These are phyloP conservation scores for Dentipellis sp. DNA, from an alignment of 768 basidiomycete species.

Conservation along the genomic window DNA sequence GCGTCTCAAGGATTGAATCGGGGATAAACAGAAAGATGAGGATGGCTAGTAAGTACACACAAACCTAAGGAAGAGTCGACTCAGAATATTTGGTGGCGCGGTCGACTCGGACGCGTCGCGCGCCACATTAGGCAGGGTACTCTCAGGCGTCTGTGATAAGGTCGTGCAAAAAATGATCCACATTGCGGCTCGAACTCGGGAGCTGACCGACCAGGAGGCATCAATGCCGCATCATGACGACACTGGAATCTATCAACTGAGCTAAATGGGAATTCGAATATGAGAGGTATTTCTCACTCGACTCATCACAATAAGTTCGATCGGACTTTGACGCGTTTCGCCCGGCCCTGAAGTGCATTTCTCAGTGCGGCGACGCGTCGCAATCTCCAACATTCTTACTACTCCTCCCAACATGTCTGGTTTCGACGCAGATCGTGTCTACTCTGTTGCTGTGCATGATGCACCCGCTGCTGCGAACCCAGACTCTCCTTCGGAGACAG, in stretches of 20 bases:
- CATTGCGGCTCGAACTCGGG: not conserved
- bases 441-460: slow-evolving; percentile 73
- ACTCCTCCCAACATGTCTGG: slow-evolving; percentile 55
- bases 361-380: slow-evolving; percentile 1
- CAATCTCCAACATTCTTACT: slow-evolving; percentile 1
- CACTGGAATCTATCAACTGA: slow-evolving; percentile 45
- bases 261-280: slow-evolving; percentile 24
- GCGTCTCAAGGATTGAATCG: not conserved
- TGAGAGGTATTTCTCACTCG: too few relatives aligned
- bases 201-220: too few relatives aligned
- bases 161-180: not conserved
- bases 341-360: not conserved
- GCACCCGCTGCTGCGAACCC: slow-evolving; percentile 42
- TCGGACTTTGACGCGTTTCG: not conserved
- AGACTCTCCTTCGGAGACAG: slow-evolving; percentile 73
- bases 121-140: too few relatives aligned
- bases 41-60: too few relatives aligned
- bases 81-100: too few relatives aligned
- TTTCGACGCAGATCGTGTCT: slow-evolving; percentile 76
- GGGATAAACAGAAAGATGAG: not conserved
- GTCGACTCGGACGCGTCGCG: too few relatives aligned
- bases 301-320: not conserved
- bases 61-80: too few relatives aligned
- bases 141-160: not conserved
- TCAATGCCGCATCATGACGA: too few relatives aligned